Evolutionary conservation across 192 early-diverging fungal species (phyloP).

Genomic region (Coemansia sp.): DNA sequence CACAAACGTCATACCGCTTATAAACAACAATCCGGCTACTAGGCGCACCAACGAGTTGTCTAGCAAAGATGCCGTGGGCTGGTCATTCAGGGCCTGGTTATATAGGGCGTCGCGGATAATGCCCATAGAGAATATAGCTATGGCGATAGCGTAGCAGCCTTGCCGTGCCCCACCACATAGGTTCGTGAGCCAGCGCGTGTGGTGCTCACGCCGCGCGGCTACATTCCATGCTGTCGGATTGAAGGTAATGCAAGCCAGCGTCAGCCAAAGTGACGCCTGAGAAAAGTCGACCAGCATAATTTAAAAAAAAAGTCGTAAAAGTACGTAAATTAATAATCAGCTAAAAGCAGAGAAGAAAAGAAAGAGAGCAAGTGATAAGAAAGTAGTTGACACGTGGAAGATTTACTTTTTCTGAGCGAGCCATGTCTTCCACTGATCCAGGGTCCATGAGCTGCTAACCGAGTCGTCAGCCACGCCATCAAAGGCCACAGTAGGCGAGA

Average conservation of each 20-base stretch:
- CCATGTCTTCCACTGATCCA: conserved; percentile 68
- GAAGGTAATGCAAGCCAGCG: conserved; percentile 75
- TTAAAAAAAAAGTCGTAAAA: conserved; percentile 3
- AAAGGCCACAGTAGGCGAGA: conserved; percentile 72
- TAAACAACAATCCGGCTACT: conserved; percentile 57
- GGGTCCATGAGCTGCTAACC: conserved; percentile 70
- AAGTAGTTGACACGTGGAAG: neutral
- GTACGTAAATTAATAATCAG: neutral
- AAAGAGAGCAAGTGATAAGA: neutral
- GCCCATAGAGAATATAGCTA: conserved; percentile 80
- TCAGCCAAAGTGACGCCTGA: conserved; percentile 67
- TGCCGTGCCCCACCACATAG: conserved; percentile 66
- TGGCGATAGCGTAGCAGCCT: conserved; percentile 83
- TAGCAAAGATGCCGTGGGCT: conserved; percentile 63
- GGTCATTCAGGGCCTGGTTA: conserved; percentile 67
- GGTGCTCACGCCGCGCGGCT: conserved; percentile 82
- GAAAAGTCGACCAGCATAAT: conserved; percentile 61
- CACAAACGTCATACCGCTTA: conserved; percentile 73
- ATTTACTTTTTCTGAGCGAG: conserved; percentile 36
- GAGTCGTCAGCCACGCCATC: conserved; percentile 66
- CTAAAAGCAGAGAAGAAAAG: neutral
- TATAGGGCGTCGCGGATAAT: conserved; percentile 81
- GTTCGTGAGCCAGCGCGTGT: conserved; percentile 67
- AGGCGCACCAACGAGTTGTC: conserved; percentile 51
- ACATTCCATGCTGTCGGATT: conserved; percentile 92